Evolutionary conservation across 164 flowering plant species (phyloP).

Genomic region (Vitis cinerea): DNA sequence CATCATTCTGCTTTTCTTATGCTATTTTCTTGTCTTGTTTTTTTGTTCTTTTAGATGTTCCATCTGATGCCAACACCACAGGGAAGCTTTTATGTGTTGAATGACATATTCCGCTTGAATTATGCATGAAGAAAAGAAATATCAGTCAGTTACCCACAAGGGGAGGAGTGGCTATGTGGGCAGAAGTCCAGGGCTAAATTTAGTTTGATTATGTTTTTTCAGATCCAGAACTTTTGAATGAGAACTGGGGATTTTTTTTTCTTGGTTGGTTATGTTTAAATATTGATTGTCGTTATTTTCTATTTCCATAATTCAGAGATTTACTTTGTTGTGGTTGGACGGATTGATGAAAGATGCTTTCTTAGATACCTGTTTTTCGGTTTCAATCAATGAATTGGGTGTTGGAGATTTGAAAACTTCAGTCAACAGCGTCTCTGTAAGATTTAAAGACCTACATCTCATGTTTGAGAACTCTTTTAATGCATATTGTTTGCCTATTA

Average conservation of each 20-base stretch:
- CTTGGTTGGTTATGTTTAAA: constrained; percentile 18
- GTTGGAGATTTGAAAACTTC: neutral
- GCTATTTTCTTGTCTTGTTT: neutral
- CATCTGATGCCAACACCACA: constrained; percentile 75
- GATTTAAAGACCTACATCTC: no score
- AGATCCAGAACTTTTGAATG: constrained; percentile 13
- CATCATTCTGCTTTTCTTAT: neutral
- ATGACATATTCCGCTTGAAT: constrained; percentile 81
- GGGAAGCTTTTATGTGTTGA: constrained; percentile 65
- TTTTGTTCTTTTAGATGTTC: constrained; percentile 51
- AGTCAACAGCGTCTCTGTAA: no score
- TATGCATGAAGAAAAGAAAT: constrained; percentile 45
- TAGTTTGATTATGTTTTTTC: constrained; percentile 17
- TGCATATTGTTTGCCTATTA: no score
- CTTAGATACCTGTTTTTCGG: neutral
- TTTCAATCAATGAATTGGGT: constrained; percentile 13
- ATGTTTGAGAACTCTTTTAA: neutral
- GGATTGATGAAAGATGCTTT: constrained; percentile 8
- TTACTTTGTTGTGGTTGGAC: constrained; percentile 21
- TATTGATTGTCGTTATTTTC: constrained; percentile 7
- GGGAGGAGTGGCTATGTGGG: constrained; percentile 1
- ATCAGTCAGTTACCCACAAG: neutral
- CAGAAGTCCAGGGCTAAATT: constrained; percentile 7
- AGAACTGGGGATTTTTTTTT: constrained; percentile 10
- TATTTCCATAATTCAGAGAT: neutral